A percentile compares a stretch with the other conserved stretches of the same genome.
Conservation (phyloP, 768 basidiomycete genomes). For the Hirschioporus abietinus region DNA sequence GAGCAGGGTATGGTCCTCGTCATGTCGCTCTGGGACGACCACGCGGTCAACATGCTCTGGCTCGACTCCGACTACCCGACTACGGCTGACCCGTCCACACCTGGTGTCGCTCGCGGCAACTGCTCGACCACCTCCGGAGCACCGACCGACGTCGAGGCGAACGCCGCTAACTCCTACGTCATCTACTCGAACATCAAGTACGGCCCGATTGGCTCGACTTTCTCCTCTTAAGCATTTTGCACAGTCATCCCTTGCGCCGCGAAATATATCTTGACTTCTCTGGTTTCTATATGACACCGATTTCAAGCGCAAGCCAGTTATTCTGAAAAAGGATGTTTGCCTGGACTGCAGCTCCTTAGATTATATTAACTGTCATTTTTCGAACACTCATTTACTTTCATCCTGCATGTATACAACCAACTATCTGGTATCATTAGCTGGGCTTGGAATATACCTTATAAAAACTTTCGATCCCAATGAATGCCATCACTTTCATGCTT, state of each 20-base stretch:
- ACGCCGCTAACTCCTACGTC: conserved; percentile 36
- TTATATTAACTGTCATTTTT: background rate
- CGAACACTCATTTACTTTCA: no score
- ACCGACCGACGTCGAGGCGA: conserved; percentile 5
- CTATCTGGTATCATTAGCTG: no score
- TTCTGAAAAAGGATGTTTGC: background rate
- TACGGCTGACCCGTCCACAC: conserved; percentile 25
- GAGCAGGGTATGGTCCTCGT: conserved; percentile 42
- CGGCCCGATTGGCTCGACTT: conserved; percentile 17
- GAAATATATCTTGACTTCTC: background rate
- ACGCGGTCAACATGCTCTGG: conserved; percentile 51
- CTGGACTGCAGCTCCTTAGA: background rate
- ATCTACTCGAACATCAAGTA: conserved; percentile 52
- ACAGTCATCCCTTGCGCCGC: background rate
- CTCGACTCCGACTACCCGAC: conserved; percentile 48
- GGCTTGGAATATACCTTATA: no score
- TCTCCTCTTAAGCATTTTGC: background rate
- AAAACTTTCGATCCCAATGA: no score
- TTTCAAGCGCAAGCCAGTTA: background rate
- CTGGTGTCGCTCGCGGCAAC: conserved; percentile 8
- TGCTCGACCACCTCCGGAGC: conserved; percentile 7
- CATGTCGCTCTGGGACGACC: conserved; percentile 50
- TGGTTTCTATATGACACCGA: background rate
- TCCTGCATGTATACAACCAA: no score
- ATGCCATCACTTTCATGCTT: no score